Base-by-base conservation (phyloP, 2,329 filamentous ascomycete genomes). In the Colletotrichum ledebouriae region DNA sequence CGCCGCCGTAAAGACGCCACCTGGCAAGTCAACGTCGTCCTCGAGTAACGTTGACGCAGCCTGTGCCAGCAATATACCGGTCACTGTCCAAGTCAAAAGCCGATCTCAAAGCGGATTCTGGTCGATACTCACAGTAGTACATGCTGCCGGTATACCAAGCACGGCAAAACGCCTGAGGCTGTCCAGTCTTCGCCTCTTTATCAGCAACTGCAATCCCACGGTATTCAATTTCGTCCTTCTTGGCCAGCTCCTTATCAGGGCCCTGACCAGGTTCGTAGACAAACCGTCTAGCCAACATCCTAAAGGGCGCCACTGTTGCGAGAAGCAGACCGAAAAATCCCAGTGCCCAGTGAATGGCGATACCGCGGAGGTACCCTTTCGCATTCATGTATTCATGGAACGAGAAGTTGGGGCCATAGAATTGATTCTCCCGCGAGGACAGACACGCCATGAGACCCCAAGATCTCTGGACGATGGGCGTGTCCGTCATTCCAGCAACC, bases 1-100 rank as follows among this genome's bases (percentile, higher is more conserved):
- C 0, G 92, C 90, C 0, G 92, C 89, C 1, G 92, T 94, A 70
- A 92, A 87, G 25, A 93, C 80, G 3, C 92, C 92, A 17, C 92
- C 92, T 1, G 83, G 83, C 12, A 93, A 79, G 41, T 84, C 77
- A 12, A 87, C 79, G 13, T 89, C 84, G 44, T 91, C 89, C 66
- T 90, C 83, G 15, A 94, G 79, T 37, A 94, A 81, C 0, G 89
- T 88, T 44, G 86, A 79, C 4, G 91, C 92, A 12, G 86, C 91
- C 73, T 93, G 85, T 2, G 86, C 85, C 13, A 92, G 75, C 33
- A 91, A 82, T 17, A 89, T 74, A 0, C 85, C 92, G 4, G 91
- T 94, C 59, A 93, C 89, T 90, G 59, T 17, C 63, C 34, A 64
- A 49, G 34, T 64, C 17, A 58, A n/a, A 50, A 46, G 11, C 42